Evolutionary conservation across 345 rosid genomes (phyloP), one percentile per base, ranked within the genome.

Genomic region (Salix udensis): DNA sequence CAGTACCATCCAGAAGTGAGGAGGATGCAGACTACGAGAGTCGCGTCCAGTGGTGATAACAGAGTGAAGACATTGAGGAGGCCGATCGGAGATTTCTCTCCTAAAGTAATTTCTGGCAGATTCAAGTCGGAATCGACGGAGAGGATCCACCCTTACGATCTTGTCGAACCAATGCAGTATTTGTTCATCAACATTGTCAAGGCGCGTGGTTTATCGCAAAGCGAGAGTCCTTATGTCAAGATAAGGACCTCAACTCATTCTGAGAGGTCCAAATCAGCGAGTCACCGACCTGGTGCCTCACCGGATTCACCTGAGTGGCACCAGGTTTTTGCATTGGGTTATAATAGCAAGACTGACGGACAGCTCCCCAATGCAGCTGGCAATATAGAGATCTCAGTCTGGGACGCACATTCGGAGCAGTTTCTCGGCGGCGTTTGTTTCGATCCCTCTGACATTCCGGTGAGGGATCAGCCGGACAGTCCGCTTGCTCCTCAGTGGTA

Each of bases 401-500:
- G 99, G 98, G 97, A 96, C 78, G 79, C 85, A 37, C 87, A 85
- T 28, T 78, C 91, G 30, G 94, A 96, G 82, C 82, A 81, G 52
- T 96, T 90, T 73, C 91, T 96, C 30, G 99, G 99, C 0, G 99
- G 99, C 7, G 91, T 93, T 7, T 87, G 95, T 77, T 89, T 93
- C 60, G 97, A 93, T 79, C 91, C 93, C 68, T 96, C 98, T 0
- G 91, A 96, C 37, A 96, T 93, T 39, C 96, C 89, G 0, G 91
- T 93, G 60, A 85, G 97, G 50, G 98, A 93, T 62, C 92, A 92
- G 8, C 98, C 98, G 21, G 99, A 96, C 80, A 89, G 97, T 75
- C 89, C 99, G 2, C 77, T 93, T 19, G 99, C 98, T 7, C 98
- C 98, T 34, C 97, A 86, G 70, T 96, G 99, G 99, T 92, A 91